Conservation (phyloP, 75 land plant species). For the Selaginella moellendorffii region DNA sequence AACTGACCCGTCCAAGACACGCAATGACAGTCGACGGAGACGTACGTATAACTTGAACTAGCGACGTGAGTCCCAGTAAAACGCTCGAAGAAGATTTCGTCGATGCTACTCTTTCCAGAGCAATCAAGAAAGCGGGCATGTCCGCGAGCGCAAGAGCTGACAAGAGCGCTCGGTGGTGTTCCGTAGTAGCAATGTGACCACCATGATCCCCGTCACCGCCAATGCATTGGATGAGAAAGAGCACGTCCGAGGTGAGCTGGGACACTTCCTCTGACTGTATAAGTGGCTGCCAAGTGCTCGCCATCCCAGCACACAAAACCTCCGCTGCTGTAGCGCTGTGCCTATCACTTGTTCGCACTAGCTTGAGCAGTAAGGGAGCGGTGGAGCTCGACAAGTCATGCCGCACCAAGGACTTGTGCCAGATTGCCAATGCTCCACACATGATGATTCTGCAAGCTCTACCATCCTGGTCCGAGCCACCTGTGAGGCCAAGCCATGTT, state of each 20-base stretch:
- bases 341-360: slow-evolving; percentile 52
- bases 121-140: slow-evolving; percentile 39
- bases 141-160: slow-evolving; percentile 76
- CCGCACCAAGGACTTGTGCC: slow-evolving; percentile 71
- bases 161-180: slow-evolving; percentile 23
- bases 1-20: too few species aligned
- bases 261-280: slow-evolving; percentile 48
- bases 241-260: slow-evolving; percentile 55
- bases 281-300: slow-evolving; percentile 53
- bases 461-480: slow-evolving; percentile 77
- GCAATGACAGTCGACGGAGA: slow-evolving; percentile 60
- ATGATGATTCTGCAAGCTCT: slow-evolving; percentile 63
- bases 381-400: slow-evolving; percentile 34
- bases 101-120: background rate
- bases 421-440: slow-evolving; percentile 67
- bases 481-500: slow-evolving; percentile 62
- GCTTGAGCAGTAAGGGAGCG: slow-evolving; percentile 51
- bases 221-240: slow-evolving; percentile 67
- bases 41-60: slow-evolving; percentile 53
- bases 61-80: slow-evolving; percentile 35
- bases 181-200: too few species aligned
- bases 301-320: slow-evolving; percentile 84
- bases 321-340: slow-evolving; percentile 86
- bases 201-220: slow-evolving; percentile 35
- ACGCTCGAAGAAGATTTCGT: background rate